Evolutionary conservation across 164 flowering plant species (phyloP), one percentile per base, ranked within the genome.

Genomic region (Dillenia suffruticosa): DNA sequence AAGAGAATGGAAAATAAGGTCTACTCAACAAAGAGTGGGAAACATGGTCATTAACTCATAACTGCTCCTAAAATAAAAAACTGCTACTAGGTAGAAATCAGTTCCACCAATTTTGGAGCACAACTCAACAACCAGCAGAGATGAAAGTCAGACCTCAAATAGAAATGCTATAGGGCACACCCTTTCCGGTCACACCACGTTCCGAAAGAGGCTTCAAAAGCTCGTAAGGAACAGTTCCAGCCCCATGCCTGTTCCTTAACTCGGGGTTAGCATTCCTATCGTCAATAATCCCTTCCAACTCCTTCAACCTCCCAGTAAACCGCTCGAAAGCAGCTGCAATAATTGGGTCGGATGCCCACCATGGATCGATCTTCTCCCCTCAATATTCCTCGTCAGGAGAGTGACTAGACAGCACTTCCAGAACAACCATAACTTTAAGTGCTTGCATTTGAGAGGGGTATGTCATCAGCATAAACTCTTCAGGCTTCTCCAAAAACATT

Each of bases 371-470:
- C 44, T 26, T 5, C 5, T 9, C 19, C 6, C 44, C 57, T 2
- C 43, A 17, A 2, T 56, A 53, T 32, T 53, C 56, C 56, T 53
- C 56, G 26, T 53, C 56, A 22, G 56, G 26, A 11, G 56, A 53
- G 26, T 53, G 56, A 16, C 8, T 53, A 22, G 56, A 53, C 26
- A 53, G 12, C 26, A 53, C 26, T 13, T 15, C 26, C 26, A 53
- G 5, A 5, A 53, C 56, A 3, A 43, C 56, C 56, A 53, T 53
- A 11, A 77, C 70, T 32, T 11, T 70, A 5, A 81, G 67, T 5
- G 85, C 85, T 56, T 84, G 85, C 12, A 70, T 5, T 53, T 84
- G 76, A 15, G 88, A 77, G 16, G 85, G 85, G 44, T 79, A 77
- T 12, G 68, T 61, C 1, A 46, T 8, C 45, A 82, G 17, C 1